Base-by-base conservation (phyloP, 2,329 filamentous ascomycete genomes). In the Hortaea sp. region DNA sequence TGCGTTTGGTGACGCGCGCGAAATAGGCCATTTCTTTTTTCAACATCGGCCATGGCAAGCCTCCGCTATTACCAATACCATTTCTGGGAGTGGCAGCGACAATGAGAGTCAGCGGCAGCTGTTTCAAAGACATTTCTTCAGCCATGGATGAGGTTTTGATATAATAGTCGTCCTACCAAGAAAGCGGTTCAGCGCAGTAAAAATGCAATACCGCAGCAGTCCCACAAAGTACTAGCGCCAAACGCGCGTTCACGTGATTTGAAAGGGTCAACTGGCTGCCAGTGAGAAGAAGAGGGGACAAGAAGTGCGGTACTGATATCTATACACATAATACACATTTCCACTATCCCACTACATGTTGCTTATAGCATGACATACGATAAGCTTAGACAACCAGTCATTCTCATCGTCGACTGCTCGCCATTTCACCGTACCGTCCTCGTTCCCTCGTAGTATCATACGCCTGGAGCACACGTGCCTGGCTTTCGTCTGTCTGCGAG, bases 21-120 rank as follows among this genome's bases (percentile, higher is more conserved):
- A 98, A 98, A 66, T 95, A 97, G 35, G 81, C 81, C 88, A 98
- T 95, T 68, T 98, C 92, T 52, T 84, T 82, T 66, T 82, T 86
- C 31, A 97, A 76, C 39, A 84, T 84, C 0, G 84, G 86, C 92
- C 92, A 98, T 4, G 92, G 92, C 45, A 98, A 79, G 3, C 74
- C 76, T 49, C 88, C 88, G 49, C 76, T 74, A 41, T 78, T 75
- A 49, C 92, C 92, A 59, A 98, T 97, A 63, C 92, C 92, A 73
- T 95, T 79, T 35, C 71, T 73, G 44, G 83, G 82, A n/a, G 89
- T 94, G 12, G 89, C 84, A n/a, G 87, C 90, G 58, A 95, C 88
- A 65, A 97, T 84, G 58, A 95, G 78, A n/a, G 88, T 95, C 45
- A 95, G 72, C 1, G 63, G 59, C 4, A 53, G 38, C 31, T 59